Evolutionary conservation across 1,284 basidiomycete genomes (phyloP).

Genomic region (Wallemia ichthyophaga): DNA sequence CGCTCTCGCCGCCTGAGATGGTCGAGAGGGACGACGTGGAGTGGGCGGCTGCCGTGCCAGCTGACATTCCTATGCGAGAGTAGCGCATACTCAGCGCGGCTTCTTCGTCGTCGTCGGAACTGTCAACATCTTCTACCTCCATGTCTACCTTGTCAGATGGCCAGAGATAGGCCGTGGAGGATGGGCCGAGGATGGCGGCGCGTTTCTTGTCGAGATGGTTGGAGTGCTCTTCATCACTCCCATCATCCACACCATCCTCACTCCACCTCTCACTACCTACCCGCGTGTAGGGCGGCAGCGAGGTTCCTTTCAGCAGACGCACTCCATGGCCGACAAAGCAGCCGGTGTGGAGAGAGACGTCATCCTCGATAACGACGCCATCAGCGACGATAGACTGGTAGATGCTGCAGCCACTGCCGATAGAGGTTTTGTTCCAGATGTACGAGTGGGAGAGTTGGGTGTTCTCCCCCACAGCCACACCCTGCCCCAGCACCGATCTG

Average conservation of each 20-base stretch:
- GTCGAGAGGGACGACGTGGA: constrained; percentile 3
- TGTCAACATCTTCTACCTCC: constrained; percentile 13
- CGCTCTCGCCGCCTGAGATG: constrained; percentile 2
- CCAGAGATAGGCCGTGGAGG: constrained; percentile 11
- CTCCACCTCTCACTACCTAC: constrained; percentile 17
- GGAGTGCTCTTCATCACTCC: constrained; percentile 9
- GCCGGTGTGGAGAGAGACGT: constrained; percentile 19
- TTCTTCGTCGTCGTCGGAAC: constrained; percentile 12
- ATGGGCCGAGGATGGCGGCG: constrained; percentile 6
- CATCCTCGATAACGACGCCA: constrained; percentile 15
- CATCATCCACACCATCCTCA: constrained; percentile 14
- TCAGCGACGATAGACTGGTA: constrained; percentile 31
- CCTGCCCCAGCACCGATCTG: constrained; percentile 41
- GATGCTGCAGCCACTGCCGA: constrained; percentile 47
- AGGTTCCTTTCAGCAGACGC: constrained; percentile 36
- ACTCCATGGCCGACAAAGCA: constrained; percentile 36
- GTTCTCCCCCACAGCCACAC: constrained; percentile 34
- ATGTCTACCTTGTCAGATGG: constrained; percentile 9
- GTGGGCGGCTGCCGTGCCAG: too few species aligned
- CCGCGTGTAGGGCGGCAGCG: constrained; percentile 35
- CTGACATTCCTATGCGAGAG: constrained; percentile 5
- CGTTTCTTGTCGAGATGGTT: constrained; percentile 5
- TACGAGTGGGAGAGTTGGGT: constrained; percentile 40
- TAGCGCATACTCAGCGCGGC: not conserved
- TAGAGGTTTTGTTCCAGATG: constrained; percentile 42